phyloP scores from a whole-genome alignment of 139 green algal genomes.

The Marvania coccoides region DNA sequence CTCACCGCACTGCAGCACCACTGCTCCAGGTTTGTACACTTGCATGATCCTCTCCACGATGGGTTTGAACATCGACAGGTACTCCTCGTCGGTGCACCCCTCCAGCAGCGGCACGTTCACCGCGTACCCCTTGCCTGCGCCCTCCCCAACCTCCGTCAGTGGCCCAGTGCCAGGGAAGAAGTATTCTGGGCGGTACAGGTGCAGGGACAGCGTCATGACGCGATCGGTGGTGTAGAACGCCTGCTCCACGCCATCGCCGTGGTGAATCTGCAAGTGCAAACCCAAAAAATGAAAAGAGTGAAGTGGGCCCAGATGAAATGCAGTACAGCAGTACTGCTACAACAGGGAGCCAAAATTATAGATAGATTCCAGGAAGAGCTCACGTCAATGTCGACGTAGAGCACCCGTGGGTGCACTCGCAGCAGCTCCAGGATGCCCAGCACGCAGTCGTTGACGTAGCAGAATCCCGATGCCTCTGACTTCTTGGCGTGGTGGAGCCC shows the following conservation, averaged over 20 bases:
- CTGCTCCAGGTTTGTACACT: constrained; percentile 58
- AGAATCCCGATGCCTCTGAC: constrained; percentile 81
- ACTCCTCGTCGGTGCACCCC: constrained; percentile 56
- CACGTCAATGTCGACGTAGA: constrained; percentile 92
- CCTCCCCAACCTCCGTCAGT: constrained; percentile 51
- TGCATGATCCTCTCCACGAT: constrained; percentile 72
- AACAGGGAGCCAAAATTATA: too few relatives aligned
- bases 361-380: too few relatives aligned
- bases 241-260: constrained; percentile 96
- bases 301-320: too few relatives aligned
- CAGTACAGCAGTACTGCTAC: too few relatives aligned
- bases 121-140: constrained; percentile 52
- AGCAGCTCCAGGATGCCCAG: constrained; percentile 96
- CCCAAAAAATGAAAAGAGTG: too few relatives aligned
- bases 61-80: constrained; percentile 68
- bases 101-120: constrained; percentile 78
- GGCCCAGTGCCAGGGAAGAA: constrained; percentile 82
- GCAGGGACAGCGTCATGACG: constrained; percentile 92
- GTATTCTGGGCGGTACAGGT: constrained; percentile 73
- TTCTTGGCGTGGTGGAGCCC: constrained; percentile 98
- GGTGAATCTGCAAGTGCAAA: constrained; percentile 95
- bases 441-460: constrained; percentile 97
- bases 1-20: constrained; percentile 78
- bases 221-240: constrained; percentile 80
- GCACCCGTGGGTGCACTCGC: constrained; percentile 78